Base-by-base conservation (phyloP, 306 rosid genomes). In the Ormosia emarginata region DNA sequence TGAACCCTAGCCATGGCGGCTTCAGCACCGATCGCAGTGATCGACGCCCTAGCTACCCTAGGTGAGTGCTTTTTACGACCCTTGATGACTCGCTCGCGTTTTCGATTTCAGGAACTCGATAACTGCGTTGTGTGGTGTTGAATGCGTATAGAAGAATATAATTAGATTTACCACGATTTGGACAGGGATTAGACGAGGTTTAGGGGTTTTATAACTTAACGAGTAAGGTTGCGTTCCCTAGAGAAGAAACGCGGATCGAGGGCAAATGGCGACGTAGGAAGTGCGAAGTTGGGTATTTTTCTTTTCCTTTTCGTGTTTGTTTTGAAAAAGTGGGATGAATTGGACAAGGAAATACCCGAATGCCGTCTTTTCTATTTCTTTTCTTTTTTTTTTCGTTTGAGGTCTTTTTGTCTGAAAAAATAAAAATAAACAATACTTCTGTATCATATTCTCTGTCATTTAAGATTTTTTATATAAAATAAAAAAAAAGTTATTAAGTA, bases 1-100 rank as follows among this genome's bases (percentile, higher is more conserved):
- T 79, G 74, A 88, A 86, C 92, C 92, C 96, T 85, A 83, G 85
- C 92, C 99, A 95, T 90, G 93, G 62, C 87, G 93, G 71, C 84
- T 71, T n/a, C 81, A 66, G 53, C 74, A 58, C 85, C 79, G 75
- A 81, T 73, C 81, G 56, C 78, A 14, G 59, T 6, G 67, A 52
- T 57, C 40, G 55, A 4, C 24, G 24, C 24, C 24, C 24, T 24
- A 24, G 24, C 24, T 24, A 24, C 24, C 24, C 24, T 24, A 24
- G 24, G 53, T 3, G 74, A 61, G 55, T 3, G 18, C 3, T 44
- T 43, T 56, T 9, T n/a, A 30, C 7, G 6, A 63, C 36, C 70
- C 34, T 33, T 6, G 5, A 36, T 5, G 40, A 46, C 34, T 67
- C 32, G 13, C 18, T 9, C 32, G 39, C 24, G n/a, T 34, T 15